Evolutionary conservation across 495 filamentous ascomycete genomes (phyloP).

Genomic region (Penicillium egyptiacum): DNA sequence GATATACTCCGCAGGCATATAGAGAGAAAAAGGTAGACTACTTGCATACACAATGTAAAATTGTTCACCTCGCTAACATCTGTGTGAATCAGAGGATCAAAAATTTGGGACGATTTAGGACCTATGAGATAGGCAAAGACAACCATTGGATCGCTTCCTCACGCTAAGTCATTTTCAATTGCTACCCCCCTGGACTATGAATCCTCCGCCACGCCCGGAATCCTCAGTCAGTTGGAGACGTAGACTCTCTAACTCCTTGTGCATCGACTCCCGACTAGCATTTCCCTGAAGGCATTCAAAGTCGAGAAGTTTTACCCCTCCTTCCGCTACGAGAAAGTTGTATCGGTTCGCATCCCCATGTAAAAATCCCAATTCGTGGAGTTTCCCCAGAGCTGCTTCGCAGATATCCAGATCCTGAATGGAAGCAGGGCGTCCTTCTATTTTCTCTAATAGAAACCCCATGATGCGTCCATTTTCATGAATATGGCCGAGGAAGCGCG

Average conservation of each 20-base stretch:
- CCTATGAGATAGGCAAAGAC: too few relatives aligned
- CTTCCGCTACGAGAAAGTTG: slow-evolving; percentile 15
- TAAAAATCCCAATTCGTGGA: slow-evolving; percentile 8
- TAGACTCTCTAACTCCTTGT: slow-evolving; percentile 11
- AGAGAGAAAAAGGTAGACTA: too few relatives aligned
- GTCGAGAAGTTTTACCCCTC: slow-evolving; percentile 13
- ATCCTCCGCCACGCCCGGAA: slow-evolving; percentile 15
- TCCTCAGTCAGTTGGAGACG: slow-evolving; percentile 13
- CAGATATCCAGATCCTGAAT: neutral
- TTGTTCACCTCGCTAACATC: too few relatives aligned
- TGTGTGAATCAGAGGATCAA: too few relatives aligned
- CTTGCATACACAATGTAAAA: too few relatives aligned
- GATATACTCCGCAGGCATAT: too few relatives aligned
- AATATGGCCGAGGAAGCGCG: slow-evolving; percentile 1
- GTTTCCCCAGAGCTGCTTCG: neutral
- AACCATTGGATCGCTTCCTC: too few relatives aligned
- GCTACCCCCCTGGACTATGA: slow-evolving; percentile 1
- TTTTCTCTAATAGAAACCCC: neutral
- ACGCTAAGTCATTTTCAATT: neutral
- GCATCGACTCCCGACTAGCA: slow-evolving; percentile 11
- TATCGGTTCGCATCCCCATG: slow-evolving; percentile 18
- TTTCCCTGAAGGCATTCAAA: slow-evolving; percentile 11
- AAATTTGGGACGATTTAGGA: too few relatives aligned
- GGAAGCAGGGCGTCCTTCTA: slow-evolving; percentile 1
- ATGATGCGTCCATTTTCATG: neutral